phyloP scores from a whole-genome alignment of 2,329 filamentous ascomycete genomes.

The Geosmithia flava region DNA sequence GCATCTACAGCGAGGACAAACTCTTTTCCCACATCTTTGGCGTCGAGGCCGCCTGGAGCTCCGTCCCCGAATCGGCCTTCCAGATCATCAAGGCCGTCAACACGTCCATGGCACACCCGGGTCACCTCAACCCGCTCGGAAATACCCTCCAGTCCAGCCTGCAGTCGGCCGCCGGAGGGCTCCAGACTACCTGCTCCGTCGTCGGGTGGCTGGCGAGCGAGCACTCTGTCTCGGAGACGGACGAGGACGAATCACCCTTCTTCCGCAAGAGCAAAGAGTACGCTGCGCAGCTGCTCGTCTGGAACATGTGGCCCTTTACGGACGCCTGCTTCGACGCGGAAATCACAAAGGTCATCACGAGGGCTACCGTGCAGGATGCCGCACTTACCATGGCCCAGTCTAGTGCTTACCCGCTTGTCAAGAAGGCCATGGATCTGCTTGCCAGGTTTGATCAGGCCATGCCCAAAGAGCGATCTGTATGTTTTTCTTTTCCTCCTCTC shows the following conservation, averaged over 20 bases:
- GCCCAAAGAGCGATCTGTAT: conserved; percentile 50
- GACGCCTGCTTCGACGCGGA: conserved; percentile 43
- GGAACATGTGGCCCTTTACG: conserved; percentile 45
- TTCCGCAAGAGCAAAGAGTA: conserved; percentile 41
- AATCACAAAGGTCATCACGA: conserved; percentile 40
- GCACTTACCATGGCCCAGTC: conserved; percentile 38
- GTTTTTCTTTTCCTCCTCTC: conserved; percentile 7
- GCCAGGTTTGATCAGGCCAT: conserved; percentile 52
- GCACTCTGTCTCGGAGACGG: conserved; percentile 41
- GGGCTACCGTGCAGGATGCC: conserved; percentile 30
- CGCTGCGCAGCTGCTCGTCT: conserved; percentile 40
- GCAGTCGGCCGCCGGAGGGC: conserved; percentile 23
- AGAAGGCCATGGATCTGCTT: conserved; percentile 44
- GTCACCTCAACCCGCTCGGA: conserved; percentile 40
- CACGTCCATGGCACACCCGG: conserved; percentile 38
- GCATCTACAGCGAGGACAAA: conserved; percentile 39
- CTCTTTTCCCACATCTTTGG: conserved; percentile 44
- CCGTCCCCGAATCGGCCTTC: conserved; percentile 36
- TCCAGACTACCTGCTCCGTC: conserved; percentile 40
- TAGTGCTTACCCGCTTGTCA: conserved; percentile 46
- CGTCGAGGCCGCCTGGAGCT: conserved; percentile 40
- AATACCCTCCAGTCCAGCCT: conserved; percentile 35
- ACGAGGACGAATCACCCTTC: conserved; percentile 45
- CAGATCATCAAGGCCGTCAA: conserved; percentile 34
- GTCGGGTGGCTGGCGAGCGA: conserved; percentile 47